Evolutionary conservation across 2,329 filamentous ascomycete species (phyloP).

Genomic region (Colletotrichum zoysiae): DNA sequence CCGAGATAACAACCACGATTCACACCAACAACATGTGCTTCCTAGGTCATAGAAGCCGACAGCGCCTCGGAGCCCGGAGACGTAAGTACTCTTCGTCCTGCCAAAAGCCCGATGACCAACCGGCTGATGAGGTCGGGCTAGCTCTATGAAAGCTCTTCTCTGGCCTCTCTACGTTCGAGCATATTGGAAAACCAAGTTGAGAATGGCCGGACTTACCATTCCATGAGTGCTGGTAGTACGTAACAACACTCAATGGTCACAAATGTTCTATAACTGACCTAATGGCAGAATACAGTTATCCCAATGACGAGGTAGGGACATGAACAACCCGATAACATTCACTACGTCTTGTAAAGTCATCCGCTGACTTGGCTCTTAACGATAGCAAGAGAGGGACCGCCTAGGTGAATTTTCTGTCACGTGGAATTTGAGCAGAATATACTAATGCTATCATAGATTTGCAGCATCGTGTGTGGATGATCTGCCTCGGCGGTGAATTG

Average conservation of each 20-base stretch:
- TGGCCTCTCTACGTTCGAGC: slow-evolving; percentile 46
- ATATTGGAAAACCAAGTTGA: slow-evolving; percentile 52
- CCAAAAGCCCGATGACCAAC: neutral
- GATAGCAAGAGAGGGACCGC: slow-evolving; percentile 49
- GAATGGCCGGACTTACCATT: slow-evolving; percentile 54
- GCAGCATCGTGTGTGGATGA: slow-evolving; percentile 51
- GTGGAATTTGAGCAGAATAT: too few species aligned
- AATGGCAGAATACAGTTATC: slow-evolving; percentile 44
- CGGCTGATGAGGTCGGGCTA: neutral
- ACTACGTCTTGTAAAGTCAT: too few species aligned
- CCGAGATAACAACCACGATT: neutral
- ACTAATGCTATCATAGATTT: slow-evolving; percentile 44
- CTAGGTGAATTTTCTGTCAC: slow-evolving; percentile 24
- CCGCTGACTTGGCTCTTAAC: neutral
- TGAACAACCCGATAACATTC: slow-evolving; percentile 22
- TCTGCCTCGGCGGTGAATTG: slow-evolving; percentile 49
- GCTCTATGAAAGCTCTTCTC: slow-evolving; percentile 4
- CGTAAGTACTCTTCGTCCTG: neutral
- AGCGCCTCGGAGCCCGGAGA: neutral
- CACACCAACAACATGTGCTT: too few species aligned
- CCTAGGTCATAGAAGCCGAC: neutral
- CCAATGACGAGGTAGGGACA: slow-evolving; percentile 44
- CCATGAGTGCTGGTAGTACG: slow-evolving; percentile 41
- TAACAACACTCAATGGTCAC: neutral
- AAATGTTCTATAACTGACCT: neutral